Evolutionary conservation across 306 rosid species (phyloP).

Genomic region (Castanea mollissima): DNA sequence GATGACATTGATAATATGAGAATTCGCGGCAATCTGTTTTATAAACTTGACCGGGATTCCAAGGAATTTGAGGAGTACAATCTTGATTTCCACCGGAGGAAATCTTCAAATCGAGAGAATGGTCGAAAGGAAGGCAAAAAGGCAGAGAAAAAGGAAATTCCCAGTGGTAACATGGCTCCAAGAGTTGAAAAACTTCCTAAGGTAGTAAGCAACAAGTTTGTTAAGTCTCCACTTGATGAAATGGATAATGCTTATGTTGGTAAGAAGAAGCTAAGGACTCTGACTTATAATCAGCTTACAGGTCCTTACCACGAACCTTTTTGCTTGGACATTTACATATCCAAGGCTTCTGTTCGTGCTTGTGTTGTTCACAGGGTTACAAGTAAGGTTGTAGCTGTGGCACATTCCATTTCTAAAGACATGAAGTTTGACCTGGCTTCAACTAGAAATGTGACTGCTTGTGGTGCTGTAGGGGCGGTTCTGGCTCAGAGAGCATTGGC

Average conservation of each 20-base stretch:
- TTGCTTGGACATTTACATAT: conserved; percentile 84
- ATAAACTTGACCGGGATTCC: conserved; percentile 71
- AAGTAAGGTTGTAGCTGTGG: conserved; percentile 83
- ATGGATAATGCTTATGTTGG: conserved; percentile 14
- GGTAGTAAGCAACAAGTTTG: conserved; percentile 17
- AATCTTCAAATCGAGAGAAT: conserved; percentile 45
- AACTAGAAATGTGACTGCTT: conserved; percentile 64
- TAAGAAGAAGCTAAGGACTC: conserved; percentile 59
- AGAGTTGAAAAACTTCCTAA: conserved; percentile 34
- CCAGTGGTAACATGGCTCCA: conserved; percentile 5
- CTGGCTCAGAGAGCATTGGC: conserved; percentile 83
- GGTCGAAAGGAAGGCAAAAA: conserved; percentile 19
- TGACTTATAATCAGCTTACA: conserved; percentile 79
- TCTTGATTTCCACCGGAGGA: conserved; percentile 65
- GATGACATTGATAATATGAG: conserved; percentile 79
- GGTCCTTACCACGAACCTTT: conserved; percentile 88
- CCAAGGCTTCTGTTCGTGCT: conserved; percentile 84
- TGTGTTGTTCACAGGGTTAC: conserved; percentile 75
- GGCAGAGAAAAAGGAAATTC: conserved; percentile 29
- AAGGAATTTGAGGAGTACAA: conserved; percentile 84
- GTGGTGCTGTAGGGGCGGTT: conserved; percentile 81
- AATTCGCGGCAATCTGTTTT: conserved; percentile 62
- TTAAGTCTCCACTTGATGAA: conserved; percentile 14
- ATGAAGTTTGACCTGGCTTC: conserved; percentile 74
- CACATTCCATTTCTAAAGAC: conserved; percentile 88